These are phyloP conservation scores for Quercus engelmannii DNA, from an alignment of 306 rosid species.

Conservation along the genomic window DNA sequence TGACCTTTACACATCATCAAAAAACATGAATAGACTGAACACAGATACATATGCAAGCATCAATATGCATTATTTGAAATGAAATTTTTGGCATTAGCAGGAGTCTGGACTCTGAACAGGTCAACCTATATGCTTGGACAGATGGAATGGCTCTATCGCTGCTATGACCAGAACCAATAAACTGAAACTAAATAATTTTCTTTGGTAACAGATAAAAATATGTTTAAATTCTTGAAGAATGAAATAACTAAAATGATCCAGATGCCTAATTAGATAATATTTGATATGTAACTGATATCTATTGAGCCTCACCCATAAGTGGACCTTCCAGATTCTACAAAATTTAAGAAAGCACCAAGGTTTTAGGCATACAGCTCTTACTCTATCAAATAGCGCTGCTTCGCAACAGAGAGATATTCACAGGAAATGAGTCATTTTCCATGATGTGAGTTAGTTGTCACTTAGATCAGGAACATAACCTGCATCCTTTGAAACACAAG, in stretches of 20 bases:
- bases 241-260: background rate
- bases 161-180: too few species aligned
- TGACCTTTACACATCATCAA: background rate
- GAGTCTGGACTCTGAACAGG: too few species aligned
- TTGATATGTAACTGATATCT: too few species aligned
- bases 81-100: background rate
- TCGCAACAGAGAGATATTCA: slow-evolving; percentile 3
- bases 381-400: background rate
- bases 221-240: background rate
- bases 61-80: background rate
- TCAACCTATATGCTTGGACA: too few species aligned
- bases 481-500: too few species aligned
- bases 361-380: background rate
- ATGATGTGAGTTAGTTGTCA: slow-evolving; percentile 2
- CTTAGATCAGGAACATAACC: too few species aligned
- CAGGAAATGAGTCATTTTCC: slow-evolving; percentile 6
- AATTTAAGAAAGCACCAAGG: too few species aligned
- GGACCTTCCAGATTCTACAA: too few species aligned
- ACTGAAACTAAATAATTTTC: too few species aligned
- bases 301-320: too few species aligned
- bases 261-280: background rate
- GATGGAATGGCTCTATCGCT: too few species aligned
- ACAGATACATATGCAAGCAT: background rate
- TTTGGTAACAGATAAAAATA: background rate
- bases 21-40: background rate